Conservation (phyloP, 2,329 filamentous ascomycete genomes). For the Ophiosphaerella narmari region DNA sequence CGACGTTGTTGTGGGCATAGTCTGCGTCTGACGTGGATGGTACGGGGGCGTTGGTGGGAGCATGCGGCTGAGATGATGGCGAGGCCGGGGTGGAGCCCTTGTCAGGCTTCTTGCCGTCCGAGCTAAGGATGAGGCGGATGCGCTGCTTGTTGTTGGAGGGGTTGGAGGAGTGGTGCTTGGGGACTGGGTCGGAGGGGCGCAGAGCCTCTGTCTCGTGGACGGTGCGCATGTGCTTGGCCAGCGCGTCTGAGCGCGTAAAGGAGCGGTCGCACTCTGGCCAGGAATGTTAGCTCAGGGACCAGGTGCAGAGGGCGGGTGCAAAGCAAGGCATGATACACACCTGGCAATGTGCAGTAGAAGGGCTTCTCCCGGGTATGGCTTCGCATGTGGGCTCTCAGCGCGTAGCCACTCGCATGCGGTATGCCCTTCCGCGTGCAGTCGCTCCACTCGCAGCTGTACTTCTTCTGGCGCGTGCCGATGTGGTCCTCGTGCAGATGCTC, state of each 20-base stretch:
- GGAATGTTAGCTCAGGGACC: conserved; percentile 2
- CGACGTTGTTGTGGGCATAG: conserved; percentile 61
- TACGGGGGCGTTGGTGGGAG: conserved; percentile 27
- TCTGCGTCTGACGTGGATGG: conserved; percentile 35
- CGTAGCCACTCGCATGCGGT: conserved; percentile 93
- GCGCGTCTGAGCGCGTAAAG: conserved; percentile 92
- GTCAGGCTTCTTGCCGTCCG: conserved; percentile 36
- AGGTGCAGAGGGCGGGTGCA: background rate
- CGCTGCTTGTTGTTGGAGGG: conserved; percentile 53
- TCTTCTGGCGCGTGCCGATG: conserved; percentile 90
- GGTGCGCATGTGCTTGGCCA: conserved; percentile 98
- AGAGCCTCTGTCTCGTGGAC: conserved; percentile 96
- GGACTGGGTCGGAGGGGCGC: conserved; percentile 73
- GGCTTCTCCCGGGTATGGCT: conserved; percentile 98
- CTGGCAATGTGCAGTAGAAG: conserved; percentile 93
- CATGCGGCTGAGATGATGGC: conserved; percentile 34
- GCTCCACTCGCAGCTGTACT: conserved; percentile 97
- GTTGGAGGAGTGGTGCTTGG: conserved; percentile 62
- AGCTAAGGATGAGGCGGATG: conserved; percentile 50
- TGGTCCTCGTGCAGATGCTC: conserved; percentile 78
- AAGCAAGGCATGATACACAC: conserved; percentile 56
- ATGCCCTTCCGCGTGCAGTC: conserved; percentile 88
- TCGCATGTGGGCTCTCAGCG: conserved; percentile 94
- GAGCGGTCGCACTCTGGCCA: conserved; percentile 88
- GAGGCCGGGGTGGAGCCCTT: conserved; percentile 43